A percentile compares a stretch with the other conserved stretches of the same genome.
Evolutionary conservation across 306 rosid species (phyloP).

Genomic region (Hippophae rhamnoides): DNA sequence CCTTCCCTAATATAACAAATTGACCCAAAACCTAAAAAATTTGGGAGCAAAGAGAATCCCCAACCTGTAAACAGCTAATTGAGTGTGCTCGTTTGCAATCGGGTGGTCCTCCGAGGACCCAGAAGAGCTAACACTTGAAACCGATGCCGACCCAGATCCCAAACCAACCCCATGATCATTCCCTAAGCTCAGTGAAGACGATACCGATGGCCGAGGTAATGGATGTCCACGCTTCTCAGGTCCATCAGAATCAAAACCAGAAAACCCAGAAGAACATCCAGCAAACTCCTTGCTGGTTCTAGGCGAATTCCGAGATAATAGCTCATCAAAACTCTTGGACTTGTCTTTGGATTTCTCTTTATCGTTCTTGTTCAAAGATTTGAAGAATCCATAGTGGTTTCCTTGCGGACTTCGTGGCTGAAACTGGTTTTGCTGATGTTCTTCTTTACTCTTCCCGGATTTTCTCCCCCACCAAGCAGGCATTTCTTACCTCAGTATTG

Average conservation of each 20-base stretch:
- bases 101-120: slow-evolving; percentile 62
- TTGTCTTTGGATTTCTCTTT: slow-evolving; percentile 18
- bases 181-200: slow-evolving; percentile 28
- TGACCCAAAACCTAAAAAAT: background rate
- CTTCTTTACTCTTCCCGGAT: slow-evolving; percentile 52
- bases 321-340: slow-evolving; percentile 59
- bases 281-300: slow-evolving; percentile 39
- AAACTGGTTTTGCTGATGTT: slow-evolving; percentile 25
- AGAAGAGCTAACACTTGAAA: slow-evolving; percentile 71
- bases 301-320: slow-evolving; percentile 41
- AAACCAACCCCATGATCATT: slow-evolving; percentile 39
- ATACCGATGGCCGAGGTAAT: slow-evolving; percentile 56
- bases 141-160: slow-evolving; percentile 56
- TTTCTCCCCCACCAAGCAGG: slow-evolving; percentile 86
- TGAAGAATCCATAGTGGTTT: slow-evolving; percentile 25
- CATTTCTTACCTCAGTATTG: slow-evolving; percentile 29
- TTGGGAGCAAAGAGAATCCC: slow-evolving; percentile 1
- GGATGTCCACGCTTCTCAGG: slow-evolving; percentile 37
- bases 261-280: slow-evolving; percentile 33
- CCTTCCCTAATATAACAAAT: background rate
- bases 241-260: slow-evolving; percentile 48
- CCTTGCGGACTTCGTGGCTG: slow-evolving; percentile 11
- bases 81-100: slow-evolving; percentile 31
- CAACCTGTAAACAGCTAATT: slow-evolving; percentile 42
- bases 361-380: slow-evolving; percentile 29